A percentile compares a stretch with the other conserved stretches of the same genome.
Evolutionary conservation across 148 eudicot species (phyloP).

Genomic region (Silene latifolia): DNA sequence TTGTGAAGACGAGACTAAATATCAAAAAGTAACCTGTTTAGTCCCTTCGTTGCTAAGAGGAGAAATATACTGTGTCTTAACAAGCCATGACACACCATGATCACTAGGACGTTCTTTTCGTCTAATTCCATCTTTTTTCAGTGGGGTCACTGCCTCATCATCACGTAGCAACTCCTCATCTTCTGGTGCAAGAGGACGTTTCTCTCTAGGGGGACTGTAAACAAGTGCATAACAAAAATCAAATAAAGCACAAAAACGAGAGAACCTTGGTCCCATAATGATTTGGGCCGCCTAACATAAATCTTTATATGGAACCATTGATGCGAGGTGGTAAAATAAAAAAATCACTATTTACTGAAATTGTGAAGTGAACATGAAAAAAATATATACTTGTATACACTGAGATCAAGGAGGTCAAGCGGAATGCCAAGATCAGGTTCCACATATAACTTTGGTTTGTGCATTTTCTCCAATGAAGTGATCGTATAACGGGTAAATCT

Average conservation of each 20-base stretch:
- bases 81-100: constrained; percentile 91
- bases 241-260: not conserved
- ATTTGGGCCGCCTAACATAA: not conserved
- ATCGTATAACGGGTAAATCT: constrained; percentile 75
- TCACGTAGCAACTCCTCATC: constrained; percentile 84
- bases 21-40: constrained; percentile 55
- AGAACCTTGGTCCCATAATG: not conserved
- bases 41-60: constrained; percentile 81
- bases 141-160: constrained; percentile 73
- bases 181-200: constrained; percentile 67
- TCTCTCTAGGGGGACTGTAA: constrained; percentile 72
- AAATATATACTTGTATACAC: constrained; percentile 77
- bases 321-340: not conserved
- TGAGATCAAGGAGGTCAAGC: constrained; percentile 95
- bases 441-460: constrained; percentile 83
- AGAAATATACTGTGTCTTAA: constrained; percentile 95
- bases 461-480: constrained; percentile 88
- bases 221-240: constrained; percentile 3
- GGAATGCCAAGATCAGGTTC: constrained; percentile 98
- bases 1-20: not conserved
- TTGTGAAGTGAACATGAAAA: not conserved
- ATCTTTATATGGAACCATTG: not conserved
- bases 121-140: constrained; percentile 79
- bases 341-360: not conserved
- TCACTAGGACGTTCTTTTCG: constrained; percentile 90